Conservation (phyloP, 2,329 filamentous ascomycete genomes). For the Penicillium nordicum region DNA sequence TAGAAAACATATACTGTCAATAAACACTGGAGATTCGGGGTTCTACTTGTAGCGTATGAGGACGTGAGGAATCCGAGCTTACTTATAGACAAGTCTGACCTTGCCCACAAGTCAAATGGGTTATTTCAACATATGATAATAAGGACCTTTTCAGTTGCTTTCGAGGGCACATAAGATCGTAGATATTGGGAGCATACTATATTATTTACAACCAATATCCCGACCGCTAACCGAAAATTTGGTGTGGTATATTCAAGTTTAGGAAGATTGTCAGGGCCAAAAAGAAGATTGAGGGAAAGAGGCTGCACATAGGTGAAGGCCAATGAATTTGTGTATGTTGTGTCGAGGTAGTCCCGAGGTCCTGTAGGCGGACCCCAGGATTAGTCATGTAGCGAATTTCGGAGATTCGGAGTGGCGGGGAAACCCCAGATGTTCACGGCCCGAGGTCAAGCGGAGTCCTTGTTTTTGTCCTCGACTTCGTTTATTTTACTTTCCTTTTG, state of each 20-base stretch:
- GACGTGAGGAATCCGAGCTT: not conserved
- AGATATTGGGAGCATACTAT: not conserved
- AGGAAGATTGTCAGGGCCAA: fast-evolving
- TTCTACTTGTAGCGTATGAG: not conserved
- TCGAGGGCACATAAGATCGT: not conserved
- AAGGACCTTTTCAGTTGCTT: not conserved
- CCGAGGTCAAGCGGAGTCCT: constrained; percentile 8
- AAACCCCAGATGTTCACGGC: constrained; percentile 10
- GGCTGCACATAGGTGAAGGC: not conserved
- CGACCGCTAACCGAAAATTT: not conserved
- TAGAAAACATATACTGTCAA: not conserved
- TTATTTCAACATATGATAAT: not conserved
- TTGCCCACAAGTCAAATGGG: no score
- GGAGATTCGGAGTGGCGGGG: constrained; percentile 2
- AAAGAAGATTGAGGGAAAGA: no score
- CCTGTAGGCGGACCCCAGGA: not conserved
- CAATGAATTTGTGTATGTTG: not conserved
- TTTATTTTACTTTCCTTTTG: not conserved
- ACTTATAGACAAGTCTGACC: no score
- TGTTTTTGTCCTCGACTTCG: not conserved
- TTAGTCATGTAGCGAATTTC: constrained; percentile 6
- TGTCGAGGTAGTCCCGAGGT: not conserved
- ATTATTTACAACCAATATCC: not conserved
- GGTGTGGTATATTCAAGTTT: no score
- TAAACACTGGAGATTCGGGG: not conserved